These are phyloP conservation scores for Solanum gandarillasii DNA, from an alignment of 257 asterid species.

Conservation along the genomic window DNA sequence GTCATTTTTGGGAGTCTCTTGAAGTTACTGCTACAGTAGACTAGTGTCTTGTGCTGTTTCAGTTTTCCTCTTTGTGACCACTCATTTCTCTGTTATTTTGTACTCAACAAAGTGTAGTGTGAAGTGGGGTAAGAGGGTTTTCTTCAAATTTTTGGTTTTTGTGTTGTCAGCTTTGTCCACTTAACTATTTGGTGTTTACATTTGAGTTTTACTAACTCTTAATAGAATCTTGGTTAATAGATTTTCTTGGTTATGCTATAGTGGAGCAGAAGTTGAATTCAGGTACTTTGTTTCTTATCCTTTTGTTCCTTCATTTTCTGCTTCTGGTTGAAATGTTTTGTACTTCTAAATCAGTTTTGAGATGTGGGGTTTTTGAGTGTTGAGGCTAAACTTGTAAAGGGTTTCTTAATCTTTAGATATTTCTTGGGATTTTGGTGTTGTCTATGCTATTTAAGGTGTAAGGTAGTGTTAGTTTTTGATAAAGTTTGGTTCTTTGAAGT, in stretches of 20 bases:
- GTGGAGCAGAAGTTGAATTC: not conserved
- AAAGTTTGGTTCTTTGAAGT: slow-evolving; percentile 1
- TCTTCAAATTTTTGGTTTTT: not conserved
- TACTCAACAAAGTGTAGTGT: not conserved
- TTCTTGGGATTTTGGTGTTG: not conserved
- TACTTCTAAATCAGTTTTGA: not conserved
- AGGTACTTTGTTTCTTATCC: not conserved
- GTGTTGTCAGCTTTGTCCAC: not conserved
- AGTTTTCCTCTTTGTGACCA: slow-evolving; percentile 10
- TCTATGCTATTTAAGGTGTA: not conserved
- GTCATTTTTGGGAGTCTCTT: not conserved
- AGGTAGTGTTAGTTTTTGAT: not conserved
- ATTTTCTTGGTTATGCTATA: not conserved
- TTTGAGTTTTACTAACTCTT: not conserved
- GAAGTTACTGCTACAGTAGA: not conserved
- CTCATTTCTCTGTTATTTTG: not conserved
- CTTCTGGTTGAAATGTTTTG: not conserved
- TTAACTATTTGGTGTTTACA: not conserved
- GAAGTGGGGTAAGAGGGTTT: not conserved
- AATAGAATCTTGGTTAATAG: not conserved
- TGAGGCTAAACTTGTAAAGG: not conserved
- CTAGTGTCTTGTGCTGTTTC: not conserved
- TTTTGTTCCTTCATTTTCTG: not conserved
- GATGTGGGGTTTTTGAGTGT: slow-evolving; percentile 5
- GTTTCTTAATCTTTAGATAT: not conserved